A percentile compares a stretch with the other conserved stretches of the same genome.
phyloP scores from a whole-genome alignment of 371 early-diverging fungal genomes.

The Syncephalastrum monosporum region DNA sequence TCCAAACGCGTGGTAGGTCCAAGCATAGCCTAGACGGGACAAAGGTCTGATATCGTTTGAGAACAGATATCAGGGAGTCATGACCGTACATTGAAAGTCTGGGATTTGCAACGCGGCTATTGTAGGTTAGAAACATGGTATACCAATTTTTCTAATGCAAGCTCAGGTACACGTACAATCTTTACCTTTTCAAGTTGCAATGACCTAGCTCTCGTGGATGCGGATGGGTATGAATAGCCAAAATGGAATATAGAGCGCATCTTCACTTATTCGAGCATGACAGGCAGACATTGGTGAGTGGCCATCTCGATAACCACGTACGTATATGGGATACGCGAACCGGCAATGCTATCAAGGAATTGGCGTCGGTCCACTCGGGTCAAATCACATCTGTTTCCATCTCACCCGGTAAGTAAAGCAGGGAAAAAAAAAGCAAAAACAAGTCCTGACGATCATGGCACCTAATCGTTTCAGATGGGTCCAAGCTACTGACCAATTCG shows the following conservation, averaged over 20 bases:
- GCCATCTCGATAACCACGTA: slow-evolving; percentile 90
- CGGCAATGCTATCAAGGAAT: slow-evolving; percentile 80
- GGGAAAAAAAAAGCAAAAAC: neutral
- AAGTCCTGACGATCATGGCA: neutral
- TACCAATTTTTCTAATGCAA: neutral
- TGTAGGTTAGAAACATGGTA: slow-evolving; percentile 46
- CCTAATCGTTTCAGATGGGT: slow-evolving; percentile 44
- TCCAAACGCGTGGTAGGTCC: slow-evolving; percentile 71
- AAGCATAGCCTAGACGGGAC: no score
- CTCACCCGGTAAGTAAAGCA: slow-evolving; percentile 56
- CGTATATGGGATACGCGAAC: slow-evolving; percentile 90
- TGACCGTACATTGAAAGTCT: slow-evolving; percentile 93
- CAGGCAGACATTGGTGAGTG: slow-evolving; percentile 61
- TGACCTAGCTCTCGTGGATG: slow-evolving; percentile 81
- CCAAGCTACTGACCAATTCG: slow-evolving; percentile 84
- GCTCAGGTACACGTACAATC: slow-evolving; percentile 75
- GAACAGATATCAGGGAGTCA: slow-evolving; percentile 86
- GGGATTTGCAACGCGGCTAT: slow-evolving; percentile 89
- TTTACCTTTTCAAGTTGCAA: slow-evolving; percentile 95
- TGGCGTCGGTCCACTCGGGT: slow-evolving; percentile 80
- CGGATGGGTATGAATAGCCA: slow-evolving; percentile 61
- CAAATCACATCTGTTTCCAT: slow-evolving; percentile 85
- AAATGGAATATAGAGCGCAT: neutral
- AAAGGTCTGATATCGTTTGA: neutral
- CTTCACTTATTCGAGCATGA: neutral